Evolutionary conservation across 2,329 filamentous ascomycete genomes (phyloP).

Genomic region (Ampelomyces quisqualis): DNA sequence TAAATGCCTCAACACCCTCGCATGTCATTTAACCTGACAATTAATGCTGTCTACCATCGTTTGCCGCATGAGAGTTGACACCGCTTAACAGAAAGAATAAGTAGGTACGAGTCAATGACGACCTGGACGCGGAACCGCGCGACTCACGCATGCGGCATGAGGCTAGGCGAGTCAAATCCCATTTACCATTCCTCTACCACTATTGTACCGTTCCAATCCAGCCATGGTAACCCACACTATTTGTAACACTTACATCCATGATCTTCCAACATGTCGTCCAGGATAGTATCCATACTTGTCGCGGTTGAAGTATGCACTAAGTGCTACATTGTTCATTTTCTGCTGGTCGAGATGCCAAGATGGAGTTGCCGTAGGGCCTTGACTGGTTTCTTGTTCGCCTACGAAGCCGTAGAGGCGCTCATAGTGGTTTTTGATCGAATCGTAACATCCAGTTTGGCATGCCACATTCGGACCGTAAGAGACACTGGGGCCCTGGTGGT

Average conservation of each 20-base stretch:
- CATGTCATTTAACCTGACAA: too few species aligned
- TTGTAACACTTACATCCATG: neutral
- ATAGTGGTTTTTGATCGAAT: neutral
- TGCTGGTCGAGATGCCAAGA: slow-evolving; percentile 1
- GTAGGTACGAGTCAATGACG: too few species aligned
- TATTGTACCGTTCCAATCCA: too few species aligned
- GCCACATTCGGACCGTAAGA: neutral
- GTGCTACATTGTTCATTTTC: slow-evolving; percentile 1
- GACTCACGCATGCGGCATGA: too few species aligned
- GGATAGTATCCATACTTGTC: neutral
- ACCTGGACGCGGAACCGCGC: too few species aligned
- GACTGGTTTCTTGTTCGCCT: neutral
- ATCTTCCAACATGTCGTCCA: neutral
- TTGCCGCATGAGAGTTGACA: too few species aligned
- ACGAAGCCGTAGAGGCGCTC: slow-evolving; percentile 5
- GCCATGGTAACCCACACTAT: neutral
- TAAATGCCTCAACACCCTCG: too few species aligned
- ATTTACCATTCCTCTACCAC: too few species aligned
- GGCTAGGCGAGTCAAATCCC: too few species aligned
- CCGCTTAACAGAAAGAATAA: too few species aligned
- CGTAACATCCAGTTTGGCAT: slow-evolving; percentile 4
- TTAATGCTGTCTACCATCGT: too few species aligned
- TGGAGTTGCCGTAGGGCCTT: neutral
- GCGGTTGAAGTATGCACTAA: neutral
- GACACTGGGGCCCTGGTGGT: neutral